Percentiles rank a stretch among this genome's conserved stretches.
phyloP scores from a whole-genome alignment of 331 rosid species.

The Quercus phellos region DNA sequence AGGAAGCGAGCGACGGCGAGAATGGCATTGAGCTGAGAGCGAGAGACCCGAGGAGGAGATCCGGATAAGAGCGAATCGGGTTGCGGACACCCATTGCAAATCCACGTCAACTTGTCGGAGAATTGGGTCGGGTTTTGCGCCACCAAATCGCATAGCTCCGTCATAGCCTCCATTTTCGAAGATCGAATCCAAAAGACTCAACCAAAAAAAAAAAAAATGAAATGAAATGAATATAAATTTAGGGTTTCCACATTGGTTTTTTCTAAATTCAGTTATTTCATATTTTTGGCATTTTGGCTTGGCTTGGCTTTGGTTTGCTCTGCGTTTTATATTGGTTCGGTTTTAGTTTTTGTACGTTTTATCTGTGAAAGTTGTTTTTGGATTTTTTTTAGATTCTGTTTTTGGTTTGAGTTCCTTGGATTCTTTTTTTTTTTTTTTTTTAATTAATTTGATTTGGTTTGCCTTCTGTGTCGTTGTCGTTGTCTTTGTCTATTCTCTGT shows the following conservation, averaged over 20 bases:
- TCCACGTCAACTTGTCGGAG: constrained; percentile 75
- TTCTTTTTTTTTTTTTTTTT: no score
- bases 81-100: constrained; percentile 75
- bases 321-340: no score
- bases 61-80: constrained; percentile 60
- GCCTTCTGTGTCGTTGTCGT: no score
- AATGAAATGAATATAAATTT: not conserved
- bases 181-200: constrained; percentile 19
- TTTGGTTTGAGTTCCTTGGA: no score
- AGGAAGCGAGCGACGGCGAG: constrained; percentile 78
- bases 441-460: no score
- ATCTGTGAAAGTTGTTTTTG: no score
- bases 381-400: no score
- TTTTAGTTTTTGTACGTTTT: no score
- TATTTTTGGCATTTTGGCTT: no score
- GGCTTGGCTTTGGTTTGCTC: constrained; percentile 1
- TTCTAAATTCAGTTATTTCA: not conserved
- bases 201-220: not conserved
- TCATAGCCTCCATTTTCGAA: constrained; percentile 71
- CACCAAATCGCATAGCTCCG: constrained; percentile 89
- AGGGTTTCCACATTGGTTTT: not conserved
- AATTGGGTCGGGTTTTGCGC: constrained; percentile 72
- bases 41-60: constrained; percentile 78
- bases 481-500: no score
- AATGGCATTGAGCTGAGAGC: constrained; percentile 89